Base-by-base conservation (phyloP, 495 filamentous ascomycete species). In the Daldinia decipiens region DNA sequence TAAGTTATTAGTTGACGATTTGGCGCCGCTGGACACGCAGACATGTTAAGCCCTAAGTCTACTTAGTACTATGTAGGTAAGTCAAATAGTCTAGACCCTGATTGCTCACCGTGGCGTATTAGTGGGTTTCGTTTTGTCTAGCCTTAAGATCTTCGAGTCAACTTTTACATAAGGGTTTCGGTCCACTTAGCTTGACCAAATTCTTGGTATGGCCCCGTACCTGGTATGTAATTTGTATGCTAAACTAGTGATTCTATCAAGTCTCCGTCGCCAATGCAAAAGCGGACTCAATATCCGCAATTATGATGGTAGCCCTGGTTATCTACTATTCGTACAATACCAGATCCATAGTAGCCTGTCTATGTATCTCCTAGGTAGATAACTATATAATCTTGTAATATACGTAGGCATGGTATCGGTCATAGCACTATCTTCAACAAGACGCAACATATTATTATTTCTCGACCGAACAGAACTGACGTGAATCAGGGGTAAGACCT, bases 201-300 rank as follows among this genome's bases (percentile, higher is more conserved):
- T 21, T 50, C 59, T 47, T 9, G 19, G 17, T 51, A 32, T 24
- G 9, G 19, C 17, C 19, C 43, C 17, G 19, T 47, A 45, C n/a
- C 15, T 17, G 54, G 47, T 32, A 39, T 6, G 4, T 21, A 47
- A 47, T 43, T 34, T 27, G n/a, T 36, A 59, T 17, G 40, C 58
- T 56, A 67, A 54, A 52, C 36, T 26, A 29, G 32, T 52, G 5
- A 19, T 27, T 19, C 38, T 43, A 59, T 39, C 7, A 13, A 6
- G 21, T 43, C 21, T 8, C 36, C 38, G 40, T 57, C 53, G 7
- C n/a, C 59, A 63, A 69, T 65, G 52, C 65, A 38, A 34, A n/a
- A 73, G 62, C 70, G 65, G 65, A 43, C 45, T 59, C 62, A 53
- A 31, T 62, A 39, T 62, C 70, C 70, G 70, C 70, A 73, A 66